Conservation (phyloP, 2,329 filamentous ascomycete species). For the Sporothrix mexicana region DNA sequence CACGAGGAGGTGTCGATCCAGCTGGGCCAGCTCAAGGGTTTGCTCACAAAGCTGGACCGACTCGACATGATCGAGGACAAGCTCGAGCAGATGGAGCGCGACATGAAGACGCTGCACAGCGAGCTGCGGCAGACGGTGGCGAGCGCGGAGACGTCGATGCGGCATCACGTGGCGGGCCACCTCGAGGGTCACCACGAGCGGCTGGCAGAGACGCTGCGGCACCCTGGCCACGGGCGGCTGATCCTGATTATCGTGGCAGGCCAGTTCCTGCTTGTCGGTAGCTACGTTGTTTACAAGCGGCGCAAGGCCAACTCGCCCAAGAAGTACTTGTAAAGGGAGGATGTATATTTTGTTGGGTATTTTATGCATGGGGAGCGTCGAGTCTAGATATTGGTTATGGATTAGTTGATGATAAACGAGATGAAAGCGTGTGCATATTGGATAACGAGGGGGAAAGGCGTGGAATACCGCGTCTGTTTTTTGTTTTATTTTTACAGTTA, state of each 20-base stretch:
- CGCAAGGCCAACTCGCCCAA: conserved; percentile 79
- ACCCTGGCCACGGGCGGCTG: conserved; percentile 58
- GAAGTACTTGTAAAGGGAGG: conserved; percentile 74
- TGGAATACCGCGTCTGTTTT: neutral
- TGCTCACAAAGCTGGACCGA: conserved; percentile 53
- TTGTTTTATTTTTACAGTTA: neutral
- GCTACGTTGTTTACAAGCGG: conserved; percentile 80
- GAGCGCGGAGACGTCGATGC: conserved; percentile 59
- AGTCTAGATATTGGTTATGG: neutral
- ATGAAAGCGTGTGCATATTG: conserved; percentile 4
- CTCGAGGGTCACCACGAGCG: conserved; percentile 54
- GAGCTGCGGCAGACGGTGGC: conserved; percentile 58
- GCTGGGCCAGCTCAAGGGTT: conserved; percentile 54
- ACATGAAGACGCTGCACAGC: conserved; percentile 63
- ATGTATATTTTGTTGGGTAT: neutral
- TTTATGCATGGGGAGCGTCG: no score
- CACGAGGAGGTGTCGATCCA: conserved; percentile 60
- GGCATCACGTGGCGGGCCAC: conserved; percentile 52
- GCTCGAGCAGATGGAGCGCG: conserved; percentile 61
- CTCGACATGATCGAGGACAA: conserved; percentile 50
- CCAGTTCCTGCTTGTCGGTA: conserved; percentile 71
- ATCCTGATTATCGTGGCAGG: conserved; percentile 76
- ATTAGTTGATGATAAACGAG: conserved; percentile 1
- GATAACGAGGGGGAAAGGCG: neutral
- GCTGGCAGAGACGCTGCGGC: conserved; percentile 52